Base-by-base conservation (phyloP, 2,329 filamentous ascomycete species). In the Aphanoascus verrucosus region DNA sequence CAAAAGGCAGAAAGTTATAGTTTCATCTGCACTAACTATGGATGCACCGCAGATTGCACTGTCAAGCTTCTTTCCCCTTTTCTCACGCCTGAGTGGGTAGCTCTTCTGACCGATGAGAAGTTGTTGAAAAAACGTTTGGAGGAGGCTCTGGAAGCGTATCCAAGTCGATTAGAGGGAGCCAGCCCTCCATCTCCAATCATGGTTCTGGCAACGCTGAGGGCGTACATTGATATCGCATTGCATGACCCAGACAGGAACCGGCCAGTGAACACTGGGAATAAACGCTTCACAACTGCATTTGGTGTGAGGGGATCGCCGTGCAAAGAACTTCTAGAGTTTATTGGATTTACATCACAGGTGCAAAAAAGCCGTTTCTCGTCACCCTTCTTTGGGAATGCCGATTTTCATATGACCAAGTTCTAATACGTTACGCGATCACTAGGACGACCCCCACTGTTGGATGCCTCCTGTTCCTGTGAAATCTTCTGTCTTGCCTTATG, bases 251-350 rank as follows among this genome's bases (percentile, higher is more conserved):
- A 75, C 45, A 73, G 72, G 34, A 77, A 74, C 59, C 75, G 75
- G 58, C 66, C 72, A 43, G 82, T 86, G 59, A 76, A 77, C 4
- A 69, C 76, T 6, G 66, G 75, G 14, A 86, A 86, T 62, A 82
- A 83, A 63, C 77, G 78, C 54, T 86, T 84, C 59, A 72, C 80
- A 60, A 73, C 80, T 56, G 77, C 77, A 1, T 84, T 85, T 64
- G 82, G 80, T 8, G 69, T 75, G 41, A 80, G 83, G 42, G 72
- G 72, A 35, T 59, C 53, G 38, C 65, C 71, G 47, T 86, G 82
- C 63, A 72, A 75, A 58, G 69, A 73, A 9, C 63, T 86, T 28
- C 68, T 86, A 15, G 69, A 75, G 53, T 76, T 74, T 44, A 63
- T 85, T 34, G 81, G 78, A 1, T 86, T 86, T 61, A 69, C 62